Evolutionary conservation across 768 basidiomycete species (phyloP).

Genomic region (Mycena filopes): DNA sequence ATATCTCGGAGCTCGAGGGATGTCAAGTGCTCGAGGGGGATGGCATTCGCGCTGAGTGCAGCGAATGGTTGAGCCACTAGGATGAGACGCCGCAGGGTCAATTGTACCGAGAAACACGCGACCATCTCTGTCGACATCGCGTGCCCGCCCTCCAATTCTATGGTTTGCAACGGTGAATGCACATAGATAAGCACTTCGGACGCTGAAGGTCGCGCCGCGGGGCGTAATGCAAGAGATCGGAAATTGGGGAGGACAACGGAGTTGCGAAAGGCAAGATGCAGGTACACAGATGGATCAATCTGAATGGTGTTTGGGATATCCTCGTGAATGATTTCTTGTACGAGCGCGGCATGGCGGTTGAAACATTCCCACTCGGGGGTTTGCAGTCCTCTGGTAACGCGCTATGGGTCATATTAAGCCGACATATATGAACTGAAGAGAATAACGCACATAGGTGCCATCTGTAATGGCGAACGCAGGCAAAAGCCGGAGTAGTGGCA

Average conservation of each 20-base stretch:
- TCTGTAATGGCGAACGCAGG: background rate
- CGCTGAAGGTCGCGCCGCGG: background rate
- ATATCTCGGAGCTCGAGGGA: background rate
- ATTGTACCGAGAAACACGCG: too few relatives aligned
- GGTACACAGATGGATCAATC: constrained; percentile 12
- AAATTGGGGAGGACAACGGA: constrained; percentile 5
- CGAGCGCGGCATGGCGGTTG: constrained; percentile 8
- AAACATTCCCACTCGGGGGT: background rate
- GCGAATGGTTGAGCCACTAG: background rate
- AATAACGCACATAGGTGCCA: constrained; percentile 4
- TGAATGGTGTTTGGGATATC: background rate
- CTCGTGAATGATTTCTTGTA: constrained; percentile 7
- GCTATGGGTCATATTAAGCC: background rate
- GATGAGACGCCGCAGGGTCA: too few relatives aligned
- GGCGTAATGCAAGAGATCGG: background rate
- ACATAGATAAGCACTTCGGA: constrained; percentile 9
- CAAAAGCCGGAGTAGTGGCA: constrained; percentile 7
- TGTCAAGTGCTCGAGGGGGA: background rate
- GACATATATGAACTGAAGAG: background rate
- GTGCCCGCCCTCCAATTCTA: background rate
- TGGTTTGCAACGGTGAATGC: constrained; percentile 7
- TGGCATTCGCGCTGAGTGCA: background rate
- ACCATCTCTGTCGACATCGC: background rate
- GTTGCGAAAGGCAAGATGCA: background rate
- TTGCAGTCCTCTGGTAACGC: background rate